Evolutionary conservation across 805 yeast genomes (phyloP).

Genomic region (Candida stauntonica): DNA sequence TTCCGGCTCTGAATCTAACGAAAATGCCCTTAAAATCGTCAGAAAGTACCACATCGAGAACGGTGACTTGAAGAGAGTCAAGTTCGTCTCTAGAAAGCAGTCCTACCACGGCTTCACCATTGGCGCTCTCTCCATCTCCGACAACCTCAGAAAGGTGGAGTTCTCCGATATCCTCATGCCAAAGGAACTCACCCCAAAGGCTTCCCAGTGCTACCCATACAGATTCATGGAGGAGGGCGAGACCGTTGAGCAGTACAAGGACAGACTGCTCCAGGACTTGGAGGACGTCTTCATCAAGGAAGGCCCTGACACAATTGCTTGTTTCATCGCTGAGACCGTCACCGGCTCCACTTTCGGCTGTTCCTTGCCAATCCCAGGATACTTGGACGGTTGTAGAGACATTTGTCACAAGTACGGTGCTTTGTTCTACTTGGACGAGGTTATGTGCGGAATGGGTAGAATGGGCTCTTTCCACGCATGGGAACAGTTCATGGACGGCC

Average conservation of each 20-base stretch:
- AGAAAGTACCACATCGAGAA: constrained; percentile 41
- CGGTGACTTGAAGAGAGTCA: constrained; percentile 39
- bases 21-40: constrained; percentile 57
- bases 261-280: constrained; percentile 35
- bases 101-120: constrained; percentile 48
- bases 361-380: constrained; percentile 39
- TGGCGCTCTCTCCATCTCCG: constrained; percentile 41
- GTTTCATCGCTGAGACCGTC: constrained; percentile 42
- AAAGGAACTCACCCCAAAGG: constrained; percentile 24
- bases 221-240: constrained; percentile 28
- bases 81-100: constrained; percentile 41
- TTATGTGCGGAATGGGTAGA: constrained; percentile 54
- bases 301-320: constrained; percentile 41
- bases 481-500: constrained; percentile 35
- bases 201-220: constrained; percentile 29
- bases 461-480: constrained; percentile 45
- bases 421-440: constrained; percentile 47
- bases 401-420: constrained; percentile 49
- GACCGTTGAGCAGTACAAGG: constrained; percentile 36
- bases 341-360: constrained; percentile 45
- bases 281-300: constrained; percentile 38
- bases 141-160: constrained; percentile 34
- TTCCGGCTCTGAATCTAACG: constrained; percentile 65
- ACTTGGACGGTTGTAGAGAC: constrained; percentile 40
- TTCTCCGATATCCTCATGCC: constrained; percentile 30